Base-by-base conservation (phyloP, 139 green algal species). In the Volvox africanus region DNA sequence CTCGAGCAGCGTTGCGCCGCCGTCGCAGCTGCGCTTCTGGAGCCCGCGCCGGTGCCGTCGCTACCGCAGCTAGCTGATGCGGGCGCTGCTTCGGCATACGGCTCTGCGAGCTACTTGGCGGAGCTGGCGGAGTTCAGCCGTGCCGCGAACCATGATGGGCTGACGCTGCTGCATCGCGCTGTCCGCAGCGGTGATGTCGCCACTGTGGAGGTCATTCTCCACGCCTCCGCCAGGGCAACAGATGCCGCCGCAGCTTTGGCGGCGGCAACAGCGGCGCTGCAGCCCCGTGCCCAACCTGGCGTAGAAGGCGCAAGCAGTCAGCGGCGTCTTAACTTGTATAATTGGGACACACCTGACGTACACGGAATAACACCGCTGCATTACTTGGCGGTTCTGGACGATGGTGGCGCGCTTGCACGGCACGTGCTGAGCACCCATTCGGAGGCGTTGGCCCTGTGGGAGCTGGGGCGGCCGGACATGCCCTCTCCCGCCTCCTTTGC, bases 141-240 rank as follows among this genome's bases (percentile, higher is more conserved):
- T 9, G 71, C 71, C n/a, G 35, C 50, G 36, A 62, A n/a, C 50
- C 44, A 55, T 20, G 86, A 90, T 61, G 73, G 86, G 55, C 73
- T 90, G n/a, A 85, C 86, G 86, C 75, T 90, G 55, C 86, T 90
- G 86, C 86, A 90, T 61, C 75, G 86, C 1, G 86, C 86, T 20
- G 86, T 85, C 0, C 86, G 86, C 55, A 78, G 73, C 86, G 86
- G 86, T 73, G 33, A 78, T 33, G 26, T 35, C 65, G 65, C 32
- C 18, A 77, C 75, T 1, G 44, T 90, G 1, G 86, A 61, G 9
- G 71, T 67, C 13, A 1, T 90, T 17, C 32, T 84, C 11, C 17
- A 26, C 32, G 84, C 84, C 19, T 75, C 86, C 55, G 73, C 86
- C 65, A 61, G 75, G 75, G 75, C 32, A 20, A 11, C 75, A 17